Conservation (phyloP, 495 filamentous ascomycete genomes). For the Lentithecium fluviatile region DNA sequence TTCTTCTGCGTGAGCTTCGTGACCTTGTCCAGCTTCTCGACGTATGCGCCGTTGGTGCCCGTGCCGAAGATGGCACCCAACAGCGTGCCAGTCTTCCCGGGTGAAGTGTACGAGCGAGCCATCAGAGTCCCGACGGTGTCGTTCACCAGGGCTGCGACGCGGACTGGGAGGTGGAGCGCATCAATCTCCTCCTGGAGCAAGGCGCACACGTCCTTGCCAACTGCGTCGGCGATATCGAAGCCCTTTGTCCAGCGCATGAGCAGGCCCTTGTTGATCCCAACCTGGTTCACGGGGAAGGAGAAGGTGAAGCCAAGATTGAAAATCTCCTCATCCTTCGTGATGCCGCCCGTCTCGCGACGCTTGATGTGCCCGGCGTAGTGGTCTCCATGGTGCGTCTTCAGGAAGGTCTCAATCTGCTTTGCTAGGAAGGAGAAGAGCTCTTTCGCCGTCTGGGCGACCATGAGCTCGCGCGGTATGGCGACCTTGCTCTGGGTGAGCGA, state of each 20-base stretch:
- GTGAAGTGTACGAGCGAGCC: slow-evolving; percentile 92
- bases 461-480: slow-evolving; percentile 82
- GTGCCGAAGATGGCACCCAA: slow-evolving; percentile 93
- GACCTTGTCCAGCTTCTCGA: slow-evolving; percentile 69
- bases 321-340: slow-evolving; percentile 63
- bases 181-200: slow-evolving; percentile 92
- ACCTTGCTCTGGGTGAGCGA: slow-evolving; percentile 88
- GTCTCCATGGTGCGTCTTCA: slow-evolving; percentile 82
- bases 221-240: slow-evolving; percentile 87
- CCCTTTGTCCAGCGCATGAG: slow-evolving; percentile 98
- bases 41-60: slow-evolving; percentile 91
- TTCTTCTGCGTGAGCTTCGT: slow-evolving; percentile 61
- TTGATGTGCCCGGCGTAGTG: slow-evolving; percentile 73
- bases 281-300: slow-evolving; percentile 92
- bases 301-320: slow-evolving; percentile 97
- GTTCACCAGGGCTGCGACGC: slow-evolving; percentile 91
- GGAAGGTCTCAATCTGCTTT: slow-evolving; percentile 83
- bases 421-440: slow-evolving; percentile 93
- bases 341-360: slow-evolving; percentile 57
- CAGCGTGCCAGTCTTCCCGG: slow-evolving; percentile 80
- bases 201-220: slow-evolving; percentile 92
- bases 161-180: slow-evolving; percentile 78
- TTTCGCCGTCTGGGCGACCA: slow-evolving; percentile 81
- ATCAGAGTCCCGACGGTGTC: slow-evolving; percentile 97
- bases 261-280: slow-evolving; percentile 88